Evolutionary conservation across 192 early-diverging fungal genomes (phyloP).

Genomic region (Ambispora gerdemannii): DNA sequence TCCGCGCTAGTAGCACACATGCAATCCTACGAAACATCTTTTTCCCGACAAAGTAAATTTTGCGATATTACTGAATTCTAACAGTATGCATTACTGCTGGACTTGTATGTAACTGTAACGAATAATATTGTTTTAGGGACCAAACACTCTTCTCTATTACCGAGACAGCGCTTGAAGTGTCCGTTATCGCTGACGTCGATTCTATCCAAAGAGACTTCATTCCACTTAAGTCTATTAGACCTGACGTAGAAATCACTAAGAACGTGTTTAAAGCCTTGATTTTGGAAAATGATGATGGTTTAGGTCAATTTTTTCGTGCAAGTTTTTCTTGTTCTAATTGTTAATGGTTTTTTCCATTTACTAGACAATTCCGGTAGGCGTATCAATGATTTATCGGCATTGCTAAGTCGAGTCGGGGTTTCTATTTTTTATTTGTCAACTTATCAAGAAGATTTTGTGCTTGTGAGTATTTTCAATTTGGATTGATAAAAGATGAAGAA

Average conservation of each 20-base stretch:
- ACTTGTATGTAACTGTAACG: no score
- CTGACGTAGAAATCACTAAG: slow-evolving; percentile 44
- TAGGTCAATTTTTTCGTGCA: slow-evolving; percentile 34
- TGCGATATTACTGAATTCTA: not conserved
- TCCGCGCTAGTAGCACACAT: slow-evolving; percentile 51
- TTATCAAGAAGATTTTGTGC: slow-evolving; percentile 62
- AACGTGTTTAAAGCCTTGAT: slow-evolving; percentile 65
- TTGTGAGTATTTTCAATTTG: slow-evolving; percentile 41
- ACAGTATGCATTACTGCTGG: not conserved
- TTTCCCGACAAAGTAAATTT: slow-evolving; percentile 45
- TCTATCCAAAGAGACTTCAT: slow-evolving; percentile 57
- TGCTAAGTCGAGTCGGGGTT: slow-evolving; percentile 55
- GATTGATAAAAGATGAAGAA: not conserved
- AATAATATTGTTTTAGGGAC: slow-evolving; percentile 32
- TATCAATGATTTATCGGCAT: slow-evolving; percentile 57
- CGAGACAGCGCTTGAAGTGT: slow-evolving; percentile 66
- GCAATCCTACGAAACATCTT: slow-evolving; percentile 60
- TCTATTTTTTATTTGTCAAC: slow-evolving; percentile 67
- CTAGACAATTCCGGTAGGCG: slow-evolving; percentile 58
- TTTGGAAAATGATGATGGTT: slow-evolving; percentile 57
- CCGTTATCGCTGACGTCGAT: slow-evolving; percentile 58
- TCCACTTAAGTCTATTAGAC: slow-evolving; percentile 25
- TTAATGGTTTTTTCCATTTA: not conserved
- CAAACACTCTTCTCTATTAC: slow-evolving; percentile 64
- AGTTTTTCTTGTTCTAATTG: not conserved